A percentile compares a stretch with the other conserved stretches of the same genome.
phyloP scores from a whole-genome alignment of 176 grass and related monocot genomes.

The Tillandsia leiboldiana region DNA sequence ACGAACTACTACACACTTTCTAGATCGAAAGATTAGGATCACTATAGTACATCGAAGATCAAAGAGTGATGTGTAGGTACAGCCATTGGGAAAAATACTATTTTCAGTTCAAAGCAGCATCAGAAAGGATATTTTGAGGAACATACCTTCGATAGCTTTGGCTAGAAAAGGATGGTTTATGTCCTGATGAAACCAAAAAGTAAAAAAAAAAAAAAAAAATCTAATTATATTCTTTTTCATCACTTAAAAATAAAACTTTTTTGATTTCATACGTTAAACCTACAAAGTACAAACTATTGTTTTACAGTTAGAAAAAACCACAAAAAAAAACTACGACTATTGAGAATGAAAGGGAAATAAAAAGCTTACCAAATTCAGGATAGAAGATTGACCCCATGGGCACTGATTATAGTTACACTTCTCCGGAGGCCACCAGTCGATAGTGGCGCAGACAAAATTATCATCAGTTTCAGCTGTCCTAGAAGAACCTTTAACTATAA shows the following conservation, averaged over 20 bases:
- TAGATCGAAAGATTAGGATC: too few species aligned
- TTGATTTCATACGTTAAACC: too few species aligned
- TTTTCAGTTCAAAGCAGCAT: background rate
- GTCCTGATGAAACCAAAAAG: constrained; percentile 36
- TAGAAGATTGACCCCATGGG: constrained; percentile 75
- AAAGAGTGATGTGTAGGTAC: background rate
- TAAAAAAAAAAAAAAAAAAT: background rate
- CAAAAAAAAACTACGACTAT: background rate
- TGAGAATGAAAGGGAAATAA: too few species aligned
- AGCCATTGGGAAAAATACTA: background rate
- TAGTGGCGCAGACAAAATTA: constrained; percentile 71
- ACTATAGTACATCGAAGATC: too few species aligned
- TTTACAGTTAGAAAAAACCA: background rate
- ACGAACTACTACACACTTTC: too few species aligned
- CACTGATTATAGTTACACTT: constrained; percentile 98
- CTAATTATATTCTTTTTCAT: too few species aligned
- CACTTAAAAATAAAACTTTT: too few species aligned
- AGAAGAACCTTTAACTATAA: constrained; percentile 53
- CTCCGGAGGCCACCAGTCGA: constrained; percentile 98
- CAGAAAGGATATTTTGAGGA: background rate
- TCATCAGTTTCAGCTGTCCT: constrained; percentile 53
- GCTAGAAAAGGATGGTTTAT: constrained; percentile 63
- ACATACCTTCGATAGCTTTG: constrained; percentile 74
- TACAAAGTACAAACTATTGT: constrained; percentile 26
- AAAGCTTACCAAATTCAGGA: constrained; percentile 62